Base-by-base conservation (phyloP, 2,329 filamentous ascomycete genomes). In the Venturia nashicola region DNA sequence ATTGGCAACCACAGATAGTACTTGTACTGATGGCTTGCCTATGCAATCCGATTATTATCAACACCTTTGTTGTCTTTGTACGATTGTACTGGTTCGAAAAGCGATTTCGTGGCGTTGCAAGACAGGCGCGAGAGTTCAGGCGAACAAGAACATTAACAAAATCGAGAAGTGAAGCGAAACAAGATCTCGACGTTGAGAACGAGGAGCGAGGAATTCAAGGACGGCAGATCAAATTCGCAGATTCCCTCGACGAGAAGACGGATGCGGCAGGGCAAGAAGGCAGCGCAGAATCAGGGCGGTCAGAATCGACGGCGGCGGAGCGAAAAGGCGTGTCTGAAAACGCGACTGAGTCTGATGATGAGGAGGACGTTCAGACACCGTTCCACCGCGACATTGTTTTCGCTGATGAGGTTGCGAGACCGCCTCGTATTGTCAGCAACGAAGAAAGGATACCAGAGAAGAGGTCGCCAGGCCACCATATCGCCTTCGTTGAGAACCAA, bases 21-120 rank as follows among this genome's bases (percentile, higher is more conserved):
- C 68, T 76, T 18, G 71, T 74, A 67, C 61, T 76, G 23, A 68
- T 74, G 8, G 66, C 74, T 14, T 74, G 69, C 67, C 16, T 74
- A 34, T 76, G 74, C 67, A 76, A 72, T n/a, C 75, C 75, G 23
- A 76, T 76, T 65, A 74, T 75, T 65, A 76, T 76, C 61, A 74
- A 76, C 64, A 72, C 89, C 1, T 88, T 85, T 55, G 91, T 99
- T 55, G 94, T 99, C 8, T 93, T 96, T 69, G 82, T 97, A 16
- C 88, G 94, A 34, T 80, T 99, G 1, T 97, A 96, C 76, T 99
- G 93, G 93, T 99, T 99, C 72, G 92, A 99, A 76, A 96, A 95
- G 75, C 85, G 92, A 8, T 97, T 99, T 72, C 89, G 96, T 72
- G 82, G 89, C 69, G 83, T 96, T 67, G 91, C 89, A 16, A 82